Conservation (phyloP, 1,139 yeast species). For the Suhomyces ambrosiae region DNA sequence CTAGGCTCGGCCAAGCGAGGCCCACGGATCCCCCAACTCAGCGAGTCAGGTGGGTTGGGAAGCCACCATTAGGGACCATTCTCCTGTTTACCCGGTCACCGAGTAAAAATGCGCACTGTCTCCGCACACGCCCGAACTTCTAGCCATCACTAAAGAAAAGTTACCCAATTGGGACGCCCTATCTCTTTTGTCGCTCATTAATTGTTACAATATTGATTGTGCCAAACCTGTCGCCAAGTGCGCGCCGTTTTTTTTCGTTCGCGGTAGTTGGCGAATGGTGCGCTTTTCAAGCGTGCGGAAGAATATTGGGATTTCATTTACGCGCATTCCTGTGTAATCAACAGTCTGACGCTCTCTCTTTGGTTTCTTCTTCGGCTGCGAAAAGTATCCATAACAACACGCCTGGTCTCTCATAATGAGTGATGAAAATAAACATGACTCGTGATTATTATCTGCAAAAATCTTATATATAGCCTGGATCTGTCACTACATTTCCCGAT, state of each 20-base stretch:
- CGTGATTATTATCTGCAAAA: background rate
- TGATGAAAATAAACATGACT: background rate
- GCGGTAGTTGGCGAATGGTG: background rate
- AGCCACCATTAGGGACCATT: conserved; percentile 4
- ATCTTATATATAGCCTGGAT: conserved; percentile 6
- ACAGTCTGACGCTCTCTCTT: background rate
- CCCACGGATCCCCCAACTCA: conserved; percentile 2
- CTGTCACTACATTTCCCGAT: background rate
- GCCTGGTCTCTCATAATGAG: background rate
- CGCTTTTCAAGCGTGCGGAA: conserved; percentile 3
- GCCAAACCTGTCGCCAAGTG: background rate
- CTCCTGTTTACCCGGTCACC: conserved; percentile 5
- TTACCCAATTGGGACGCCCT: conserved; percentile 3
- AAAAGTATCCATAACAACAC: conserved; percentile 6
- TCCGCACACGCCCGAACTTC: background rate
- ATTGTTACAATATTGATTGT: background rate
- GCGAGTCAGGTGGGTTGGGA: conserved; percentile 6
- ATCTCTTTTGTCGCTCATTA: conserved; percentile 1
- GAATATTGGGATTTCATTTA: conserved; percentile 1
- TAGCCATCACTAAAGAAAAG: background rate
- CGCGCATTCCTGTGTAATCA: conserved; percentile 3
- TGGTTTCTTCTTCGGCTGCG: conserved; percentile 10
- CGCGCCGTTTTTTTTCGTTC: background rate
- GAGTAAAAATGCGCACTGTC: conserved; percentile 4
- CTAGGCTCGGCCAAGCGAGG: conserved; percentile 1